Base-by-base conservation (phyloP, 108 stramenopile genomes). In the Nitzschia palea region DNA sequence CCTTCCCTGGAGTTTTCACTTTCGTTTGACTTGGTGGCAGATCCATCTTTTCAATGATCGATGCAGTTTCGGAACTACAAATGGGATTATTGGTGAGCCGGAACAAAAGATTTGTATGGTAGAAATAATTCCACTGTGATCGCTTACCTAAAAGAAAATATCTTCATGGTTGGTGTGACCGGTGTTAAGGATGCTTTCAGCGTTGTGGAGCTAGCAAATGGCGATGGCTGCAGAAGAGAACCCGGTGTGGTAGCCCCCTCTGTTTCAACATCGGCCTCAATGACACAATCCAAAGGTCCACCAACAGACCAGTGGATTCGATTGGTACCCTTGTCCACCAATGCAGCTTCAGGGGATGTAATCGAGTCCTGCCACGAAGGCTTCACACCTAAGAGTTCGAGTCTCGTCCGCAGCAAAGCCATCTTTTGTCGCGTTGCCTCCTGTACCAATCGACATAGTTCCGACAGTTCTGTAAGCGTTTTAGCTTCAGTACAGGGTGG, bases 201-300 rank as follows among this genome's bases (percentile, higher is more conserved):
- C 9, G 47, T 48, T 1, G 45, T 33, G 43, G 30, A 22, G 4
- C 33, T 42, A 4, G 25, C 40, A 68, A 56, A 58, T 9, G 73
- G 73, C 23, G 67, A 68, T 2, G 67, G 67, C 17, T 66, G 57
- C 6, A 74, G 40, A 31, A 47, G 15, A 6, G 73, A 74, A 36
- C 73, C 73, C 10, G 73, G 73, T 20, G 73, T 74, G 44, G 73
- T 74, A 0, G 57, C 44, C 31, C 73, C 73, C 36, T 74, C 73
- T 31, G 73, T 74, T 67, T 74, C 73, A 4, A 60, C 64, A 32
- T 76, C 74, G 0, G 47, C 62, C 44, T 76, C 74, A 17, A 59
- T 14, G 4, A 76, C 74, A 35, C 54, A 50, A 20, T 76, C 67
- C 34, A 76, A 33, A 10, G 74, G 74, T 22, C 67, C 67, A 10